Evolutionary conservation across 208 protist genomes (phyloP).

Genomic region (Leishmania tarentolae): DNA sequence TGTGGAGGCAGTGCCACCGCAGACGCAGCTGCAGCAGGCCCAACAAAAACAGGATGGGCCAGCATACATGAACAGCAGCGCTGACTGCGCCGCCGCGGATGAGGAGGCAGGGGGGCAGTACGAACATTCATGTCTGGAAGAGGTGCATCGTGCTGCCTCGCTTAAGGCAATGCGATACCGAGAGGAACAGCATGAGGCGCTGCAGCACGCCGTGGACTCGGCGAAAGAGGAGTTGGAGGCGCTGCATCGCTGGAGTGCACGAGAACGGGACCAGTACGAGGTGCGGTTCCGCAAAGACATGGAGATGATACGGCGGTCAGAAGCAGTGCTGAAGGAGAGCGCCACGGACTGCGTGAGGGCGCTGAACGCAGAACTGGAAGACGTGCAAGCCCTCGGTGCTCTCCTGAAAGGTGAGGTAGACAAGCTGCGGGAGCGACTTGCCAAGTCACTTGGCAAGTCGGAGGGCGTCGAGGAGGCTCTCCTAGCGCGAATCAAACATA

Average conservation of each 20-base stretch:
- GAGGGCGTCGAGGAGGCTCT: conserved; percentile 65
- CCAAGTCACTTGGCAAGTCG: conserved; percentile 47
- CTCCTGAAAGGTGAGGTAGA: conserved; percentile 69
- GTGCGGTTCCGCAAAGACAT: conserved; percentile 68
- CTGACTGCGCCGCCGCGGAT: neutral
- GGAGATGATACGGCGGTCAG: conserved; percentile 53
- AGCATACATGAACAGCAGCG: neutral
- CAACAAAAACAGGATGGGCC: neutral
- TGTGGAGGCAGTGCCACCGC: neutral
- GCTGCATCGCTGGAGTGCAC: conserved; percentile 56
- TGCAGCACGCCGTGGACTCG: conserved; percentile 58
- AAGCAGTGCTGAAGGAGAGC: conserved; percentile 72
- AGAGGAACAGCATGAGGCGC: conserved; percentile 42
- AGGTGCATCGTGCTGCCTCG: conserved; percentile 64
- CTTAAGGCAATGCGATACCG: conserved; percentile 60
- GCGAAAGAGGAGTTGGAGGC: conserved; percentile 58
- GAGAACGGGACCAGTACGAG: conserved; percentile 74
- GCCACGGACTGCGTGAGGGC: conserved; percentile 72
- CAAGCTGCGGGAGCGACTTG: conserved; percentile 59
- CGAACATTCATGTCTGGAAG: conserved; percentile 13
- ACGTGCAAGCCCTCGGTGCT: conserved; percentile 76
- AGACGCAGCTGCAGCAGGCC: neutral
- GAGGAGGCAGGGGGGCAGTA: neutral
- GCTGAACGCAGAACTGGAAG: conserved; percentile 78
- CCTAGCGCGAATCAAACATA: conserved; percentile 67